phyloP scores from a whole-genome alignment of 768 basidiomycete species.

The Boletus tomentosulus region DNA sequence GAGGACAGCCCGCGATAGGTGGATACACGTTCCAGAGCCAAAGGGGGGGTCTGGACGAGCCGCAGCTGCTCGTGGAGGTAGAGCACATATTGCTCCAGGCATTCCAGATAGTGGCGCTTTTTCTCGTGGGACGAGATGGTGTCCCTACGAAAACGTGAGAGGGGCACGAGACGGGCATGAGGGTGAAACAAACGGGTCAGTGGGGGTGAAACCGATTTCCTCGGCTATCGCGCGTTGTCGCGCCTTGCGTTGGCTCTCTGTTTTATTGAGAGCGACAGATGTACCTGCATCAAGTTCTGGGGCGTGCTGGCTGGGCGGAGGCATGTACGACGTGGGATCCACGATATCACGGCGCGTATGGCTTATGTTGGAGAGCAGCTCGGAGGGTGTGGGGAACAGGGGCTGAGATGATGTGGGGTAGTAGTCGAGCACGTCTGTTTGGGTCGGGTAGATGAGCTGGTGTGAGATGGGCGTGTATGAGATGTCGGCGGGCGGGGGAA shows the following conservation, averaged over 20 bases:
- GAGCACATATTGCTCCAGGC: conserved; percentile 64
- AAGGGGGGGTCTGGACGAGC: conserved; percentile 45
- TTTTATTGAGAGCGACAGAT: conserved; percentile 18
- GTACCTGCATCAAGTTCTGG: conserved; percentile 2
- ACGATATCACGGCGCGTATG: conserved; percentile 5
- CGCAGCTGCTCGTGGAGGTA: conserved; percentile 61
- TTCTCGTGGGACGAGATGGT: conserved; percentile 78
- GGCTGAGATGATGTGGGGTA: conserved; percentile 24
- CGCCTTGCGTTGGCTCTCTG: conserved; percentile 52
- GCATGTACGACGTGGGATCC: conserved; percentile 3
- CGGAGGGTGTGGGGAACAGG: conserved; percentile 64
- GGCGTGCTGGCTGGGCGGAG: conserved; percentile 8
- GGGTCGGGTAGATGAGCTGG: conserved; percentile 13
- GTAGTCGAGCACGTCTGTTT: conserved; percentile 18
- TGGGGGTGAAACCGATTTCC: conserved; percentile 52
- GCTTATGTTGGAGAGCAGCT: conserved; percentile 48
- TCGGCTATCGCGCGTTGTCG: conserved; percentile 56
- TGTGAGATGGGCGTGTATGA: conserved; percentile 7
- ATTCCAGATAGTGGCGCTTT: conserved; percentile 69
- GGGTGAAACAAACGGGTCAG: conserved; percentile 51
- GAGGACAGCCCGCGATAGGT: conserved; percentile 54
- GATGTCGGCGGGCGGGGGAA: neutral
- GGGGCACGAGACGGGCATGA: neutral
- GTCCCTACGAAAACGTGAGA: conserved; percentile 38
- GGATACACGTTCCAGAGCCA: conserved; percentile 46